These are phyloP conservation scores for Posidonia oceanica DNA, from an alignment of 116 monocot genomes.

Conservation along the genomic window DNA sequence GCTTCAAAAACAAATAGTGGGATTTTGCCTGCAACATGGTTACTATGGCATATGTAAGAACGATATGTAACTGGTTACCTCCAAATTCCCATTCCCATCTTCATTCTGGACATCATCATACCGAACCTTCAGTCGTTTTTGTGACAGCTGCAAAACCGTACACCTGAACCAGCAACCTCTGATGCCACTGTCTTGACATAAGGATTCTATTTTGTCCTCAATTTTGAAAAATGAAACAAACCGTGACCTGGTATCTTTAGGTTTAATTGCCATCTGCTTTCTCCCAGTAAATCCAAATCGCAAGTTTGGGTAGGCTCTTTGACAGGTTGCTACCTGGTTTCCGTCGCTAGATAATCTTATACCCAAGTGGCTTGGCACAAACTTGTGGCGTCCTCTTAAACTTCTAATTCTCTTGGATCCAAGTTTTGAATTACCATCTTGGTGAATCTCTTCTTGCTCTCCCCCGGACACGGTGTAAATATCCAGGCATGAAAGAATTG, in stretches of 20 bases:
- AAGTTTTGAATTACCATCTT: conserved; percentile 15
- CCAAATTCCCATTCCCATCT: conserved; percentile 65
- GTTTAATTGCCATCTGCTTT: conserved; percentile 35
- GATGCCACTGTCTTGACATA: conserved; percentile 94
- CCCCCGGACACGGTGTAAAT: conserved; percentile 23
- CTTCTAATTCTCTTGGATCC: conserved; percentile 34
- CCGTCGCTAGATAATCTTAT: conserved; percentile 10
- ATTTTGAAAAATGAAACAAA: conserved; percentile 28
- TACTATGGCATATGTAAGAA: neutral
- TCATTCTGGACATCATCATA: conserved; percentile 79
- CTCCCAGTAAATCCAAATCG: conserved; percentile 20
- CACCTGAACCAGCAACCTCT: conserved; percentile 98
- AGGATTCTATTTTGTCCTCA: conserved; percentile 69
- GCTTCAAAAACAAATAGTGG: too few relatives aligned
- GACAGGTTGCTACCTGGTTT: conserved; percentile 10
- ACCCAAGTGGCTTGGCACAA: conserved; percentile 17
- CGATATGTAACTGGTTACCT: conserved; percentile 32
- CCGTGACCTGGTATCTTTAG: conserved; percentile 23
- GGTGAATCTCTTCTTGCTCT: conserved; percentile 26
- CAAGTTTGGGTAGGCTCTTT: conserved; percentile 15
- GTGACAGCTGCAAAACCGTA: conserved; percentile 48
- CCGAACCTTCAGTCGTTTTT: conserved; percentile 64
- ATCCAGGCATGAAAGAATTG: conserved; percentile 46
- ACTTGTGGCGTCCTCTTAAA: conserved; percentile 28
- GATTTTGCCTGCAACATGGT: neutral